Evolutionary conservation across 2,329 filamentous ascomycete species (phyloP).

Genomic region (Myriangium duriaei): DNA sequence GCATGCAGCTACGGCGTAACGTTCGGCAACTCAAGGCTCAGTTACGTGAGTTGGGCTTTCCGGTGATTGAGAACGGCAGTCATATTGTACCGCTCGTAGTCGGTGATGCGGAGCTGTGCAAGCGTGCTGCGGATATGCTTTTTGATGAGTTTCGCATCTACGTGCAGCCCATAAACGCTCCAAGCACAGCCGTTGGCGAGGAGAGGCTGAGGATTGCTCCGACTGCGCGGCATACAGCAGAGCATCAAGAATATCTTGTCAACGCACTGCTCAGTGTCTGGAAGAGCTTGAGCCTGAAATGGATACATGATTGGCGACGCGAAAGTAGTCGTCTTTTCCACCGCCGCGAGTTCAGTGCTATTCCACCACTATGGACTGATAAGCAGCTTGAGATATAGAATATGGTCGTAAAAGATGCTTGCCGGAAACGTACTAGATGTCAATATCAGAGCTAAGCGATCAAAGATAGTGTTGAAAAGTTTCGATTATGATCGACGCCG

Average conservation of each 20-base stretch:
- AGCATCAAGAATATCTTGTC: conserved; percentile 76
- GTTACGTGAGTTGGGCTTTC: conserved; percentile 67
- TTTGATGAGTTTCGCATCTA: conserved; percentile 87
- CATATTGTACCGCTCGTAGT: conserved; percentile 93
- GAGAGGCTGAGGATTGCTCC: conserved; percentile 92
- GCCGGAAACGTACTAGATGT: too few species aligned
- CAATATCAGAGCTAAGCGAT: too few species aligned
- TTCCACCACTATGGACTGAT: too few species aligned
- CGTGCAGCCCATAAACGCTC: conserved; percentile 98
- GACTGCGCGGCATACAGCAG: conserved; percentile 78
- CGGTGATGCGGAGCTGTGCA: conserved; percentile 85
- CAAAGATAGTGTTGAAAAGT: too few species aligned
- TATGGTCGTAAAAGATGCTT: too few species aligned
- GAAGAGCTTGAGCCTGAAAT: too few species aligned
- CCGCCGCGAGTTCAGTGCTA: too few species aligned
- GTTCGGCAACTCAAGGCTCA: conserved; percentile 87
- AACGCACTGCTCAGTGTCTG: conserved; percentile 70
- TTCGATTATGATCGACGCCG: too few species aligned
- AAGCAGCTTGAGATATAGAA: too few species aligned
- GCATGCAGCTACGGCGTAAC: conserved; percentile 86
- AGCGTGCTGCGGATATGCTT: conserved; percentile 82
- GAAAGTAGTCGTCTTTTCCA: too few species aligned
- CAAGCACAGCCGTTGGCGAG: conserved; percentile 94
- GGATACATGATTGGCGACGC: too few species aligned
- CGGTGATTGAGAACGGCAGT: conserved; percentile 93